Evolutionary conservation across 2,329 filamentous ascomycete species (phyloP), one percentile per base, ranked within the genome.

Genomic region (Diaporthe destruens): DNA sequence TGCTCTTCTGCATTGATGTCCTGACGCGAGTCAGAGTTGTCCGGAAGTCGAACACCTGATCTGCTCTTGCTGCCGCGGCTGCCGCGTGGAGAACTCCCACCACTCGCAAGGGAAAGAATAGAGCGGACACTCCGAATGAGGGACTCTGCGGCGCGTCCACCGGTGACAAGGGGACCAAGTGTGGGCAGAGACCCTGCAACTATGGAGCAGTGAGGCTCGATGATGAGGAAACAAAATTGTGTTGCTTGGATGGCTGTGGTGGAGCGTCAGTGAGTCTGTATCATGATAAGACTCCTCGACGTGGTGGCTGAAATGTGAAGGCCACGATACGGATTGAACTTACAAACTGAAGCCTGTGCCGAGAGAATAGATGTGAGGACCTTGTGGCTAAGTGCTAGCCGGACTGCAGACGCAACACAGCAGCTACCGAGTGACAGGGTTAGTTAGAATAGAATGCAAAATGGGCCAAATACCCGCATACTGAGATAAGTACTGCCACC

Each of bases 201-300:
- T 6, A 57, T 57, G 6, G 55, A 57, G 55, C 55, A 57, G 55
- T 57, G 55, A 8, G 55, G 55, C 29, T 57, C 55, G 6, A 57
- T 11, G 0, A 57, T 23, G 36, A 57, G 55, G 8, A 57, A 57
- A 34, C 55, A 57, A 7, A 57, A 57, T 39, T 57, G 55, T 39
- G 55, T 57, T 36, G 55, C 32, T 57, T 57, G 55, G 5, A 42
- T n/a, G 6, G 55, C 55, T 57, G 20, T 18, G 11, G 11, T 57
- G 1, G n/a, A 32, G 2, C 16, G 9, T 53, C 25, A 53, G n/a
- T 16, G 25, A 53, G n/a, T 25, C 6, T 12, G n/a, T 23, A 18
- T 23, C 20, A 1, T 2, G 1, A 1, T 5, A 53, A 53, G n/a
- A 29, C 29, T 2, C 29, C 29, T 29, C 29, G 29, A 29, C 5